Base-by-base conservation (phyloP, 306 rosid genomes). In the Cucurbita maxima region DNA sequence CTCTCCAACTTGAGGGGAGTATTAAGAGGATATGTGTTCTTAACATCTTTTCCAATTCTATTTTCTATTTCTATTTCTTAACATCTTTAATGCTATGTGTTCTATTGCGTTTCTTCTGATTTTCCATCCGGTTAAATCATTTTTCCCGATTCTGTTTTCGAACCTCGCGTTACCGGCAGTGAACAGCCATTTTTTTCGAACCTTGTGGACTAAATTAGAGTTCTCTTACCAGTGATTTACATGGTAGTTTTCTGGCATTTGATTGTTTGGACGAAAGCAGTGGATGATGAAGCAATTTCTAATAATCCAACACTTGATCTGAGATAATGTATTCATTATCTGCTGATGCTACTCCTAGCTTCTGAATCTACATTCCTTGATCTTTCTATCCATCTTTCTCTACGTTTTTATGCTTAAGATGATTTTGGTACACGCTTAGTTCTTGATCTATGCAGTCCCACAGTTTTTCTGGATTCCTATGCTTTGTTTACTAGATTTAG, bases 221-320 rank as follows among this genome's bases (percentile, higher is more conserved):
- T 4, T 22, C 3, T 7, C 16, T 58, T 43, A 18, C 16, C 4
- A n/a, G 0, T 8, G 53, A 19, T 64, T 43, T 64, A 9, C 38
- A 10, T 19, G 18, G 5, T 0, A 44, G 13, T 11, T 19, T 43
- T 67, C 0, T 6, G 3, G 19, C 50, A 20, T 9, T 40, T 18
- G 4, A 4, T 40, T 41, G 36, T 8, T 66, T 44, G n/a, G 3
- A 6, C n/a, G 11, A 54, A 10, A 43, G 3, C 10, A 43, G 72
- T 44, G 18, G 72, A 67, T 44, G 54, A 67, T 67, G 72, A 67
- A 44, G 55, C 72, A 67, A 67, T 9, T 67, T 20, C 38, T 6
- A 22, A 6, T 20, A 67, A 67, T 67, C 73, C 73, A 67, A 67
- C 73, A 67, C 73, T 67, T 67, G 73, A 67, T 67, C 73, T 67